Conservation (phyloP, 768 basidiomycete species). For the Heimioporus sp. region DNA sequence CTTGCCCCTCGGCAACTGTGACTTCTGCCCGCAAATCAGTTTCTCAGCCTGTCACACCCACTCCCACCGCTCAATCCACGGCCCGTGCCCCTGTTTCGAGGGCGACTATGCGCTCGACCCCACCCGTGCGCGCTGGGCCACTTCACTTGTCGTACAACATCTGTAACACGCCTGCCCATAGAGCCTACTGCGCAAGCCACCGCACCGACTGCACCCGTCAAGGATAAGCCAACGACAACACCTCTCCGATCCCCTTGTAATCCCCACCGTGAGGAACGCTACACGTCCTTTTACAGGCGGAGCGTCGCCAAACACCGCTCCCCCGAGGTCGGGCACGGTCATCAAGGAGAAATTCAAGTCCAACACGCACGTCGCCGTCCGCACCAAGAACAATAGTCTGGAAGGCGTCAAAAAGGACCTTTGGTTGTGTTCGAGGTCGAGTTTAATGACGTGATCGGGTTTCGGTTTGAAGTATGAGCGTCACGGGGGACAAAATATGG, state of each 20-base stretch:
- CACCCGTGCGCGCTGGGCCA: slow-evolving; percentile 7
- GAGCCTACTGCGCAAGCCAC: slow-evolving; percentile 9
- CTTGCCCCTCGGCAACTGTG: slow-evolving; percentile 5
- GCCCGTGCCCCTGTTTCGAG: slow-evolving; percentile 12
- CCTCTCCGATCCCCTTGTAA: background rate
- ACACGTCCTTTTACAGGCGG: background rate
- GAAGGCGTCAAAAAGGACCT: slow-evolving; percentile 32
- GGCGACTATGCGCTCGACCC: slow-evolving; percentile 21
- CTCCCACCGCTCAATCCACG: slow-evolving; percentile 22
- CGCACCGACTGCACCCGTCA: background rate
- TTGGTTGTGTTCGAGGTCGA: slow-evolving; percentile 29
- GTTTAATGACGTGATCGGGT: slow-evolving; percentile 26
- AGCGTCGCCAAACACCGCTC: background rate
- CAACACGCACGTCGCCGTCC: slow-evolving; percentile 17
- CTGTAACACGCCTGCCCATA: slow-evolving; percentile 4
- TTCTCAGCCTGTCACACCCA: slow-evolving; percentile 23
- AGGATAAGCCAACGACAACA: slow-evolving; percentile 5
- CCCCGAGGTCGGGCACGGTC: slow-evolving; percentile 25
- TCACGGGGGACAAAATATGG: background rate
- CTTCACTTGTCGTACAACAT: slow-evolving; percentile 7
- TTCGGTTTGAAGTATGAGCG: slow-evolving; percentile 27
- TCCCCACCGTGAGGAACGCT: background rate
- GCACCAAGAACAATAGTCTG: slow-evolving; percentile 19
- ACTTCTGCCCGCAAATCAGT: background rate
- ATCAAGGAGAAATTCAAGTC: slow-evolving; percentile 19